phyloP scores from a whole-genome alignment of 2,329 filamentous ascomycete genomes.

The Cadophora luteo-olivacea region DNA sequence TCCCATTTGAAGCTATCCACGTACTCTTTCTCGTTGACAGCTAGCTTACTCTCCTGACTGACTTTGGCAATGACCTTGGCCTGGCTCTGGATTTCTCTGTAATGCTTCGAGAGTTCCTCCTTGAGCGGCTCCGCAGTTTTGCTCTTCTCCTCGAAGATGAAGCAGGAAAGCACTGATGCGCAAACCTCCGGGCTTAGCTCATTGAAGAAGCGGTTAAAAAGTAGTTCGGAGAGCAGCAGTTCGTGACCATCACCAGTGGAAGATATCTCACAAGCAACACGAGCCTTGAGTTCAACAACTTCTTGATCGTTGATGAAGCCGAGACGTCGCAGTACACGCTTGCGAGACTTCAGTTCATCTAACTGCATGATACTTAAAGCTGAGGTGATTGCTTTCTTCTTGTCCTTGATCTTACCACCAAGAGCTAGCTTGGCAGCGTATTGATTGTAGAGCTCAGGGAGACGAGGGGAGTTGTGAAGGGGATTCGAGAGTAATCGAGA shows the following conservation, averaged over 20 bases:
- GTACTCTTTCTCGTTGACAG: constrained; percentile 95
- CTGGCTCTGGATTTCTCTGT: constrained; percentile 84
- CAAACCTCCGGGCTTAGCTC: constrained; percentile 87
- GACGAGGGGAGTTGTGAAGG: constrained; percentile 85
- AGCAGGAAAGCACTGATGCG: constrained; percentile 86
- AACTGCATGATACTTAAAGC: constrained; percentile 90
- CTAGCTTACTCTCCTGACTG: constrained; percentile 90
- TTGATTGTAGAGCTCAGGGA: constrained; percentile 85
- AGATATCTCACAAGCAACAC: constrained; percentile 97
- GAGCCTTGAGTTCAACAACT: constrained; percentile 95
- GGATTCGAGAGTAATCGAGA: constrained; percentile 88
- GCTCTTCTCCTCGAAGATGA: constrained; percentile 97
- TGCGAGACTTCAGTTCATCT: constrained; percentile 94
- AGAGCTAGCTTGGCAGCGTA: constrained; percentile 83
- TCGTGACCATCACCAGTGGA: constrained; percentile 85
- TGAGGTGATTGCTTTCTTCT: constrained; percentile 85
- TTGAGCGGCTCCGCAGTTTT: constrained; percentile 73
- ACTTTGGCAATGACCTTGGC: constrained; percentile 91
- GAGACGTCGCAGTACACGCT: constrained; percentile 90
- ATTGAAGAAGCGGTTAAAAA: constrained; percentile 99
- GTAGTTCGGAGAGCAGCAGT: constrained; percentile 86
- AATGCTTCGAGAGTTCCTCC: constrained; percentile 87
- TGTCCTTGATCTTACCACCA: constrained; percentile 79
- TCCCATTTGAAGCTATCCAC: constrained; percentile 89
- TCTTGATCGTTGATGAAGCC: constrained; percentile 96